These are phyloP conservation scores for Chenopodium formosanum DNA, from an alignment of 148 eudicot species.

Conservation along the genomic window DNA sequence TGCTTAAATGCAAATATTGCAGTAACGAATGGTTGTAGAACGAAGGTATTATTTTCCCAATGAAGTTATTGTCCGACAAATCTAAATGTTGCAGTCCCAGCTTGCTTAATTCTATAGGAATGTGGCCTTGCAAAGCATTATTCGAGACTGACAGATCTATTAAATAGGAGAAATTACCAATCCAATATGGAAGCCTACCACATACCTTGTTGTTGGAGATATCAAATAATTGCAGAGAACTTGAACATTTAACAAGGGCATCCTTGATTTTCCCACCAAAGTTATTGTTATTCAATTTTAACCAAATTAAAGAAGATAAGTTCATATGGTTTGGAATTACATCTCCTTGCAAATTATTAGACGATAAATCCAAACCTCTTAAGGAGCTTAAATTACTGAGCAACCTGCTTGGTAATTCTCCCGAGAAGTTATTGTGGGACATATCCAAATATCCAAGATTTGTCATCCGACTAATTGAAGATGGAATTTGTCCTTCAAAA, in stretches of 20 bases:
- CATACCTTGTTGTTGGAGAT: slow-evolving; percentile 9
- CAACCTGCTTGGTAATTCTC: not conserved
- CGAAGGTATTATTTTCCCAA: slow-evolving; percentile 5
- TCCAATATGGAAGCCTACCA: not conserved
- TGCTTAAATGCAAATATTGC: not conserved
- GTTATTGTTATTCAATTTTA: slow-evolving; percentile 6
- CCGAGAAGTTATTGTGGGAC: slow-evolving; percentile 15
- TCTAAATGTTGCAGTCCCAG: not conserved
- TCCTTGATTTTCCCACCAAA: slow-evolving; percentile 19
- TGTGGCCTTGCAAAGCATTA: not conserved
- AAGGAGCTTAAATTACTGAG: not conserved
- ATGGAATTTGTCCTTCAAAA: slow-evolving; percentile 18
- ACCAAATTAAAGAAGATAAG: not conserved
- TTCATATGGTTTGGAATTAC: slow-evolving; percentile 16
- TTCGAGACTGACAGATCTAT: not conserved
- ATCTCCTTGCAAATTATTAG: slow-evolving; percentile 17
- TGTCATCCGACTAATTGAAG: slow-evolving; percentile 10
- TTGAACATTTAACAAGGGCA: not conserved
- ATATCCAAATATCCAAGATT: not conserved
- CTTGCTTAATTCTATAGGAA: not conserved
- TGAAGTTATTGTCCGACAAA: slow-evolving; percentile 8
- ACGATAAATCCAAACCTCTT: not conserved
- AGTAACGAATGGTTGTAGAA: not conserved
- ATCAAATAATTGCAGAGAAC: not conserved
- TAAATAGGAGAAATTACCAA: not conserved